Conservation (phyloP, 805 yeast species). For the Kodamaea fukazawae region DNA sequence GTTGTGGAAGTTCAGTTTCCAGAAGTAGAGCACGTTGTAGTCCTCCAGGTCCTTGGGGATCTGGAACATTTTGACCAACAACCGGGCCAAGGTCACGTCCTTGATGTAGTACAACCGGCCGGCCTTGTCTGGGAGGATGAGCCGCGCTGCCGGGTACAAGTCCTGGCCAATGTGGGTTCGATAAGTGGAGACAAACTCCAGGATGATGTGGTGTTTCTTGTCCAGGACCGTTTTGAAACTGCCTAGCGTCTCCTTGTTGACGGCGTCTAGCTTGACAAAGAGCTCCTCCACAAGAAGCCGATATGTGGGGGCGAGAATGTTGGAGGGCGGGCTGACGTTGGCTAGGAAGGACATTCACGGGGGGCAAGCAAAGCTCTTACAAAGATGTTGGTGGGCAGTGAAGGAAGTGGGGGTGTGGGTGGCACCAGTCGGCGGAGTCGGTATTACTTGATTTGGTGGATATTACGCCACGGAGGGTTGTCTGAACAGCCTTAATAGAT, state of each 20-base stretch:
- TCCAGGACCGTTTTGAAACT: conserved; percentile 21
- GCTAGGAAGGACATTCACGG: conserved; percentile 8
- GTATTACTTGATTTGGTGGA: too few relatives aligned
- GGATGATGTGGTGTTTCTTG: conserved; percentile 26
- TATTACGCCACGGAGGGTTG: too few relatives aligned
- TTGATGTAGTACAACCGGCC: conserved; percentile 58
- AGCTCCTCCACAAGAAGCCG: conserved; percentile 39
- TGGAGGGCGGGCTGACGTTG: conserved; percentile 2
- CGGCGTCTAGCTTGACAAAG: conserved; percentile 39
- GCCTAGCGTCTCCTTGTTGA: conserved; percentile 25
- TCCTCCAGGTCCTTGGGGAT: conserved; percentile 63
- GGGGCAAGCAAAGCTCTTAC: too few relatives aligned
- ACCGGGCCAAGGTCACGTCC: conserved; percentile 57
- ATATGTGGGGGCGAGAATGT: conserved; percentile 33
- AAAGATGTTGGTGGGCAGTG: neutral
- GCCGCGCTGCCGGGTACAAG: conserved; percentile 62
- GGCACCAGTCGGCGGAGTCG: too few relatives aligned
- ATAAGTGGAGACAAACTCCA: conserved; percentile 29
- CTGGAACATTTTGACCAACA: conserved; percentile 47
- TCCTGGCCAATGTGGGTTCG: conserved; percentile 42
- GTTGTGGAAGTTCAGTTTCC: conserved; percentile 35
- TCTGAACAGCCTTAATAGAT: too few relatives aligned
- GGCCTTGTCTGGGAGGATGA: conserved; percentile 65
- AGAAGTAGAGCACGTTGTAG: conserved; percentile 39
- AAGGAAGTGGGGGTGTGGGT: too few relatives aligned